Evolutionary conservation across 129 eudicot species (phyloP), one percentile per base, ranked within the genome.

Genomic region (Helichrysum umbraculigerum): DNA sequence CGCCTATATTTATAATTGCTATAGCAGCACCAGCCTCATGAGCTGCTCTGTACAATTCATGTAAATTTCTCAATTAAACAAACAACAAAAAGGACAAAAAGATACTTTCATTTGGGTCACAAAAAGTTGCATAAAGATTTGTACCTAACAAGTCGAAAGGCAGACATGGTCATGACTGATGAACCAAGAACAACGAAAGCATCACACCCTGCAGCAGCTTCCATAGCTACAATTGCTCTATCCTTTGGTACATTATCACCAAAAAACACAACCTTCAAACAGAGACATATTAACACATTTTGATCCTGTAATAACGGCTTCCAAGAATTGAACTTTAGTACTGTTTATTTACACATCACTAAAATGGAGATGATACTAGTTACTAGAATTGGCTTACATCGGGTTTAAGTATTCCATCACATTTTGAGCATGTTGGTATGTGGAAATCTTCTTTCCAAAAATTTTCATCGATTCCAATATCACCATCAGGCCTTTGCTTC

Each of bases 121-220:
- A 61, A 6, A 67, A 68, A 56, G 20, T 59, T 5, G 35, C 37
- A 67, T 25, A 3, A 70, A 70, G 62, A 83, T 20, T 22, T 66
- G 33, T 74, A 93, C 98, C 88, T 85, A 39, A 93, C 87, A 78
- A 94, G 96, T n/a, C 98, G 92, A 72, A 94, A 94, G 81, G 98
- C 98, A 70, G 97, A 90, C 97, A 93, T 90, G 71, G 98, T 94
- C 98, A 94, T 94, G 75, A 94, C 85, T 60, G 97, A 94, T 66
- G 98, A 94, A 79, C 98, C 98, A 73, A 94, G 89, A 14, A 91
- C 98, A 29, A 94, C 89, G 71, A 94, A 88, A 71, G 93, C 93
- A 87, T 94, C 98, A 73, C 97, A 88, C 20, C 73, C 81, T 74
- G 81, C 87, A 81, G 92, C 90, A 61, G 96, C 96, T 78, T 88